A percentile compares a stretch with the other conserved stretches of the same genome.
Conservation (phyloP, 768 basidiomycete species). For the Podaxis pistillaris region DNA sequence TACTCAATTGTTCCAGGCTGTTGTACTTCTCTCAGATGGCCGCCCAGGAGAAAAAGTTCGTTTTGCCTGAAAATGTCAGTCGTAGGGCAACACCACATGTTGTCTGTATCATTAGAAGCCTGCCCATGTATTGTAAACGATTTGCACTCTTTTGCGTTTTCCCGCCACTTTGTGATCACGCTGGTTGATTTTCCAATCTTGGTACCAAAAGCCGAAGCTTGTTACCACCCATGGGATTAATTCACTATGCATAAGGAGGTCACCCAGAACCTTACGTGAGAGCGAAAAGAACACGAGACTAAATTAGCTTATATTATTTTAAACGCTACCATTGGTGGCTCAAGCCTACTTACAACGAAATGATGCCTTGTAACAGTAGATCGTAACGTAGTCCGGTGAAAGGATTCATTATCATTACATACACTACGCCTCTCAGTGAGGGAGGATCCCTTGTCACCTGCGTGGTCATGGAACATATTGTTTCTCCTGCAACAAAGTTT, state of each 20-base stretch:
- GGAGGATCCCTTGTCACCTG: neutral
- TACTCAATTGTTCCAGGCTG: constrained; percentile 51
- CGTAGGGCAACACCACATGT: neutral
- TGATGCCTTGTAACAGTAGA: neutral
- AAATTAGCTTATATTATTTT: neutral
- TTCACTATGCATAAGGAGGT: neutral
- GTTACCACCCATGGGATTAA: neutral
- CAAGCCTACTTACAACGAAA: neutral
- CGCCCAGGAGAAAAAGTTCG: constrained; percentile 86
- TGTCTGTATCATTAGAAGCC: constrained; percentile 2
- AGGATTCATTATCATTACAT: neutral
- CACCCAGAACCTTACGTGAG: neutral
- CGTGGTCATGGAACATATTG: neutral
- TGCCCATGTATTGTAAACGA: neutral
- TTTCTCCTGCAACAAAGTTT: neutral
- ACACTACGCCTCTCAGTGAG: neutral
- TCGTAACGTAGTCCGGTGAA: neutral
- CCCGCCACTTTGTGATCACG: neutral
- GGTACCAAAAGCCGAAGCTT: neutral
- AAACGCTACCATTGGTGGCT: neutral
- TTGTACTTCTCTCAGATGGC: constrained; percentile 84
- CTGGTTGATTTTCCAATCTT: neutral
- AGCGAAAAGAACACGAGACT: neutral
- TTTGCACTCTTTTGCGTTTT: neutral
- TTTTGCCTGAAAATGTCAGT: constrained; percentile 42